Evolutionary conservation across 1,284 basidiomycete genomes (phyloP).

Genomic region (Bondarzewia mesenterica): DNA sequence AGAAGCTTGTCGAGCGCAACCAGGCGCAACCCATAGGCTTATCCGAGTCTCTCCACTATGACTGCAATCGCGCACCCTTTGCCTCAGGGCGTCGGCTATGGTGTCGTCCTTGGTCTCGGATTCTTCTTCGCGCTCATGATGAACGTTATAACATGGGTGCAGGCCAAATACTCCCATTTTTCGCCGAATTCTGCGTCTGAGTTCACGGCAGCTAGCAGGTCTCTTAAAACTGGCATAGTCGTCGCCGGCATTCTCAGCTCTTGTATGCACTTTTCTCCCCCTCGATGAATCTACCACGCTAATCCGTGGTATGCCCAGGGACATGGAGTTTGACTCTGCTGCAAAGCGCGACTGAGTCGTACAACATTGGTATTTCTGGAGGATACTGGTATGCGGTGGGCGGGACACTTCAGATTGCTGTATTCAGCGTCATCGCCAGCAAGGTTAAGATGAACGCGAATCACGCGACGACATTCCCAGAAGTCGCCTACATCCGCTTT

Average conservation of each 20-base stretch:
- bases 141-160: conserved; percentile 15
- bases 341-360: conserved; percentile 25
- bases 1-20: neutral
- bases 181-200: conserved; percentile 26
- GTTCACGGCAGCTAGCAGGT: conserved; percentile 28
- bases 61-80: neutral
- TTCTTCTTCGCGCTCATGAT: conserved; percentile 17
- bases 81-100: conserved; percentile 16
- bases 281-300: neutral
- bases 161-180: conserved; percentile 14
- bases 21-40: neutral
- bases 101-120: conserved; percentile 16
- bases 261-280: conserved; percentile 7
- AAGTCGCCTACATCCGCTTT: conserved; percentile 29
- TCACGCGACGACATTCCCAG: conserved; percentile 15
- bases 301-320: conserved; percentile 6
- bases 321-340: conserved; percentile 23
- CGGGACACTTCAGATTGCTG: conserved; percentile 28
- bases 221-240: conserved; percentile 37
- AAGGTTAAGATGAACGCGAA: conserved; percentile 30
- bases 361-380: conserved; percentile 20
- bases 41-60: neutral
- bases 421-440: conserved; percentile 24
- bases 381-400: conserved; percentile 16
- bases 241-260: conserved; percentile 35